phyloP scores from a whole-genome alignment of 2,329 filamentous ascomycete species.

The Bimuria novae-zelandiae region DNA sequence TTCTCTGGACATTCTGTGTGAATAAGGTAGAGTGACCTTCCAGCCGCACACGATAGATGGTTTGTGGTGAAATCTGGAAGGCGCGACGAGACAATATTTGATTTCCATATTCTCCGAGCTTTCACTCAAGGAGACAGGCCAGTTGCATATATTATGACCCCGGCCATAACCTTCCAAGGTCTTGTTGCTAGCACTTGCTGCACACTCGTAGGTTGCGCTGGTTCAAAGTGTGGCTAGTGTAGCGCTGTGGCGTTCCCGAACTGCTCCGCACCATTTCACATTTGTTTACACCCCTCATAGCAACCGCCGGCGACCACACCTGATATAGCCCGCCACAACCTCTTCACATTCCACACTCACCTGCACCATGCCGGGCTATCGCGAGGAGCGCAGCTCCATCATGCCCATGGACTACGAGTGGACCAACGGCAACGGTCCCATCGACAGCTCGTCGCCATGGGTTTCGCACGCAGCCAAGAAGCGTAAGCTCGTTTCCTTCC shows the following conservation, averaged over 20 bases:
- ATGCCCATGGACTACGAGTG: conserved; percentile 61
- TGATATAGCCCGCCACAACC: not conserved
- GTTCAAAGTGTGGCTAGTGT: no score
- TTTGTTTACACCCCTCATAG: not conserved
- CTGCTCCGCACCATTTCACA: not conserved
- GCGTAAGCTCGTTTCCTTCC: conserved; percentile 37
- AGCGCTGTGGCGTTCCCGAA: not conserved
- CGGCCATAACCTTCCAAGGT: no score
- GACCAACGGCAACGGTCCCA: conserved; percentile 51
- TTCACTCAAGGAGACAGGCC: no score
- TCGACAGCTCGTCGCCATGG: conserved; percentile 56
- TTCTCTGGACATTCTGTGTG: no score
- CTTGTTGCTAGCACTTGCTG: no score
- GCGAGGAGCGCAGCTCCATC: conserved; percentile 40
- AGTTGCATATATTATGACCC: no score
- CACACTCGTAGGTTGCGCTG: no score
- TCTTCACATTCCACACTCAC: not conserved
- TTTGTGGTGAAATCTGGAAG: no score
- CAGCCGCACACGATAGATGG: no score
- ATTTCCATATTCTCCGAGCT: no score
- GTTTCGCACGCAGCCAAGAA: conserved; percentile 45
- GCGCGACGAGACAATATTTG: no score
- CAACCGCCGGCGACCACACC: not conserved
- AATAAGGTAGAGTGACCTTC: no score
- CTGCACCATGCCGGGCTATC: conserved; percentile 19